Evolutionary conservation across 2,329 filamentous ascomycete genomes (phyloP), one percentile per base, ranked within the genome.

Genomic region (Shiraia bambusicola): DNA sequence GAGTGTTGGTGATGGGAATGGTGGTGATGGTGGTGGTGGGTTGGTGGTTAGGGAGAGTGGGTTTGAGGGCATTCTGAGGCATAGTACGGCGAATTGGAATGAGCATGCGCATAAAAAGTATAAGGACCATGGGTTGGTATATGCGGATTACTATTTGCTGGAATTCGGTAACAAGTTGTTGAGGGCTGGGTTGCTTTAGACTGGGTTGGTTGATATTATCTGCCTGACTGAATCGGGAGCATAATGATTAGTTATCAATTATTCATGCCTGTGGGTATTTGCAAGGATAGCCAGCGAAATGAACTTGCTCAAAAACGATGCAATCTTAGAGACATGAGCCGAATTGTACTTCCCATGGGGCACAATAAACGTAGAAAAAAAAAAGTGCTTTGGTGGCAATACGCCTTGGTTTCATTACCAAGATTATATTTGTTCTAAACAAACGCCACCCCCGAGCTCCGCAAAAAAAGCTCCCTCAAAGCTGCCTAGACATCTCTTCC

Each of bases 101-200:
- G 64, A 72, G 44, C 69, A 70, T 56, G 73, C 73, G 8, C 72
- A 72, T 16, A 63, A 67, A 33, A 64, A 68, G 25, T 75, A 73
- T 57, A 67, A 68, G 5, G 62, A 76, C 38, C 73, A 76, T 54
- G 73, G 74, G 1, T 45, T 77, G 14, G 73, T 77, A 0, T 77
- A 77, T 52, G 74, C 74, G 0, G 74, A 77, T 44, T 77, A 77
- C 49, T 76, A 67, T 41, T 67, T 76, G 24, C 42, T 77, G 11
- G 59, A 75, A 24, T 66, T 74, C 26, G 74, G 74, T 6, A 77
- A 77, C 37, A 68, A 71, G 33, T 48, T 78, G n/a, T 41, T 77
- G 28, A 55, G 65, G 28, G 52, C 56, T 9, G 63, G 64, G 1
- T 47, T 64, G 13, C 17, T 66, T 13, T 66, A 37, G 19, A 22